Evolutionary conservation across 306 rosid species (phyloP), one percentile per base, ranked within the genome.

Genomic region (Datisca glomerata): DNA sequence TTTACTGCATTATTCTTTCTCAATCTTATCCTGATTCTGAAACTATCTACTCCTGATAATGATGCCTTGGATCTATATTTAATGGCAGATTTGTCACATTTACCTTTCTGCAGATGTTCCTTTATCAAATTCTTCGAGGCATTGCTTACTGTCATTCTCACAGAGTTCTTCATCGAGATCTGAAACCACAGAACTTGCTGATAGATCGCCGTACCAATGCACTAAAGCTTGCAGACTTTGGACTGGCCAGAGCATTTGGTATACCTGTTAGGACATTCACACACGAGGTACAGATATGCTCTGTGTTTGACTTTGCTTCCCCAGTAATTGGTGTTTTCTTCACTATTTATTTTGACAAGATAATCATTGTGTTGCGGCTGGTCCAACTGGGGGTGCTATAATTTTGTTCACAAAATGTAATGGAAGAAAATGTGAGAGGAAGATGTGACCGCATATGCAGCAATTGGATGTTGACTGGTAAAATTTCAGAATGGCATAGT

Each of bases 181-280:
- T 89, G 59, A 89, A 89, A 68, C 98, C 98, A 24, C 95, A 89
- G 66, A 89, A 89, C 71, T 64, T 89, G 66, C 74, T 89, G 85
- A 80, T 89, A 53, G 98, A 89, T 60, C 93, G 93, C 21, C 69
- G 84, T 44, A 78, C 86, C 55, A 89, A 89, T 66, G 75, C 91
- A 11, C 75, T 89, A 46, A 89, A 89, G 81, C 96, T 86, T 69
- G 96, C 98, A 41, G 98, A 89, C 62, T 89, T 89, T 59, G 98
- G 98, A 71, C 74, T 89, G 67, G 98, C 98, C 52, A 71, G 98
- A 71, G 98, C 95, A 39, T 89, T 89, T 75, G 95, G 98, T 57
- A 84, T 89, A 68, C 98, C 98, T 60, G 95, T 84, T 67, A 84
- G 95, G 63, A 84, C 95, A 55, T 89, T 89, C 58, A 89, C 98